Base-by-base conservation (phyloP, 1,139 yeast species). In the Debaryomyces coudertii region DNA sequence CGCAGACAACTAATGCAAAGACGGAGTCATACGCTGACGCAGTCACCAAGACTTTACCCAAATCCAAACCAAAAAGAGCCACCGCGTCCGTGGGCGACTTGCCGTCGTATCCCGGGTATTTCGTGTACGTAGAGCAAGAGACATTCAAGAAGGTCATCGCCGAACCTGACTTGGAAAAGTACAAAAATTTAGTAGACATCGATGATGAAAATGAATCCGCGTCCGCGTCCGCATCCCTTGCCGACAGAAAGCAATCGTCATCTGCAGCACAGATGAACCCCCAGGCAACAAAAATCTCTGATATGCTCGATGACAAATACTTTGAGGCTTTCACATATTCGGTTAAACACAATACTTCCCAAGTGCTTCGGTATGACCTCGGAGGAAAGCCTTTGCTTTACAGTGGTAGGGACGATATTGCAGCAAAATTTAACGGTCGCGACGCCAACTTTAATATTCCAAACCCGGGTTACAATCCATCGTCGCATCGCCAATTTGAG, bases 341-440 rank as follows among this genome's bases (percentile, higher is more conserved):
- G 3, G 86, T 88, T 8, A 84, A 84, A 12, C 87, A 86, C 58
- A 93, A 93, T 60, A 93, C 97, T 4, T 76, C 78, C 1, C 99
- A 93, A 65, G 88, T 93, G 2, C 73, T 93, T 38, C 77, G 99
- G 47, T 92, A 92, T 64, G 89, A 90, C 44, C 59, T 84, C 40
- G 83, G 83, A 22, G 95, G 95, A 1, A 68, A 69, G 39, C 97
- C 97, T 5, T 68, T 92, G 29, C 66, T 87, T 22, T 90, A 87
- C 63, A 79, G 86, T 30, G 82, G 87, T 1, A 77, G 76, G 45
- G 90, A 85, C 50, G 74, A 70, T 1, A 69, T 82, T 2, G 77
- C 78, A 31, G 73, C 74, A 39, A 66, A 71, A 42, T 75, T 80
- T 43, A 51, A 56, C 14, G 61, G 61, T 2, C 46, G 56, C 60